Conservation (phyloP, 2,329 filamentous ascomycete genomes). For the Thelonectria discophora region DNA sequence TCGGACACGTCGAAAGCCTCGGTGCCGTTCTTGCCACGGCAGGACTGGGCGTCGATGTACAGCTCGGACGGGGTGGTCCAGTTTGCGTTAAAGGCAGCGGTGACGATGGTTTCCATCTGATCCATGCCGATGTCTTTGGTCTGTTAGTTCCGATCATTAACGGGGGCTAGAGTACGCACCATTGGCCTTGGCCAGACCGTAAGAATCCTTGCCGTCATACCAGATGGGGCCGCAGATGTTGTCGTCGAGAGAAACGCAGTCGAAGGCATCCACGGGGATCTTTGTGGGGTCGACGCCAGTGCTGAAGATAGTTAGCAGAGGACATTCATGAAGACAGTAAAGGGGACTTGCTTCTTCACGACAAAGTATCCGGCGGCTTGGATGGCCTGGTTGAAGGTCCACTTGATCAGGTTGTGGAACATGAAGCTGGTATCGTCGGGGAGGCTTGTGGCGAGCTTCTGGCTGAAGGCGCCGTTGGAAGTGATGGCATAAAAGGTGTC, state of each 20-base stretch:
- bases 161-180: neutral
- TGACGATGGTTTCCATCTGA: neutral
- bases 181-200: neutral
- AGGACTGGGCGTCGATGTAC: neutral
- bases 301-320: neutral
- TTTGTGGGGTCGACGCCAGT: neutral
- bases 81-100: neutral
- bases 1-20: neutral
- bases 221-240: neutral
- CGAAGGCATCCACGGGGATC: neutral
- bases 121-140: neutral
- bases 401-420: conserved; percentile 1
- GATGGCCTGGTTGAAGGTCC: conserved; percentile 1
- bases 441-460: neutral
- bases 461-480: neutral
- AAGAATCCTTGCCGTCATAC: conserved; percentile 5
- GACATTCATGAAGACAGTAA: neutral
- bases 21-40: neutral
- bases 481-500: neutral
- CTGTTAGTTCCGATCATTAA: neutral
- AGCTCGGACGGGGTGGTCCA: neutral
- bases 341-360: neutral
- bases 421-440: neutral
- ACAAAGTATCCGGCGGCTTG: conserved; percentile 1
- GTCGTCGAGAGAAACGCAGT: neutral